Evolutionary conservation across 345 rosid species (phyloP).

Genomic region (Euphorbia lathyris): DNA sequence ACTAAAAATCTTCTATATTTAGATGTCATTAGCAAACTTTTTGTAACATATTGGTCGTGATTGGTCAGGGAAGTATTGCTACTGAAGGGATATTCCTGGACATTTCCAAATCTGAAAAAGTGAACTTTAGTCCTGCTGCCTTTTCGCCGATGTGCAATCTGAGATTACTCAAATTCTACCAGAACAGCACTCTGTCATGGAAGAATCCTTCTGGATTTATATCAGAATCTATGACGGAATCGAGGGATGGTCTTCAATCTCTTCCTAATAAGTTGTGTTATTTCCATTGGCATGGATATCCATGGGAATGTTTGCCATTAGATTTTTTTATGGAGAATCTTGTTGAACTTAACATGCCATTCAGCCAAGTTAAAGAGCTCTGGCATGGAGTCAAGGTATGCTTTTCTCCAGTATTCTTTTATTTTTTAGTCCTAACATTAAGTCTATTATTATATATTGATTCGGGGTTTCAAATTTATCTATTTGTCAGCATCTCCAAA

Average conservation of each 20-base stretch:
- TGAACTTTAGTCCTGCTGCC: not conserved
- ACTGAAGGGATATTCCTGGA: conserved; percentile 12
- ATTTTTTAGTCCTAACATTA: not conserved
- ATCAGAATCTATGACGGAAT: not conserved
- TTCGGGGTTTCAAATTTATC: not conserved
- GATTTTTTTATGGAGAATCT: conserved; percentile 11
- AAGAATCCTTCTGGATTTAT: conserved; percentile 11
- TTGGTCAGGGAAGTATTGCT: conserved; percentile 2
- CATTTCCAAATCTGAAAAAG: not conserved
- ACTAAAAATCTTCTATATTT: not conserved
- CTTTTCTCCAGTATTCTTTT: not conserved
- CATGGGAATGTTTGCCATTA: conserved; percentile 8
- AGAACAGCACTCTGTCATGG: conserved; percentile 8
- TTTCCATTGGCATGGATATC: conserved; percentile 16
- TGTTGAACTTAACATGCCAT: conserved; percentile 14
- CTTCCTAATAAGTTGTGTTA: conserved; percentile 14
- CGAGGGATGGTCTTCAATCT: conserved; percentile 4
- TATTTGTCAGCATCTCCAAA: not conserved
- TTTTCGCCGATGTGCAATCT: conserved; percentile 12
- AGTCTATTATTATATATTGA: not conserved
- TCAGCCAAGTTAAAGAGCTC: conserved; percentile 6
- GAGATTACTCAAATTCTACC: conserved; percentile 16
- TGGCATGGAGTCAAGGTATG: conserved; percentile 13
- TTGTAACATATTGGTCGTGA: too few species aligned
- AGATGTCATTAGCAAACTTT: too few species aligned